phyloP scores from a whole-genome alignment of 2,329 filamentous ascomycete species.

The Diaporthe aspalathi region DNA sequence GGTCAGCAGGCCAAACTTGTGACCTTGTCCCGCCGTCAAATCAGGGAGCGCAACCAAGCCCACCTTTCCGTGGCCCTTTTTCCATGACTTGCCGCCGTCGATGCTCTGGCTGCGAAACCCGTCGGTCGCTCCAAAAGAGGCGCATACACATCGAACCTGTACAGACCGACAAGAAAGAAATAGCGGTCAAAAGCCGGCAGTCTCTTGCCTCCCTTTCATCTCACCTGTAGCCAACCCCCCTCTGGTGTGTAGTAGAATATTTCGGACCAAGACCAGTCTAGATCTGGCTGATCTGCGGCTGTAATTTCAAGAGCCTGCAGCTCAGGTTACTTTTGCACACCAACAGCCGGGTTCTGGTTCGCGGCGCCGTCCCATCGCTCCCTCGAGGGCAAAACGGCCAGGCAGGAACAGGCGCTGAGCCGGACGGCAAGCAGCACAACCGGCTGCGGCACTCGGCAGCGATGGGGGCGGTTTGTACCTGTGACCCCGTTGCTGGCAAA shows the following conservation, averaged over 20 bases:
- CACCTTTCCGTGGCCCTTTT: conserved; percentile 1
- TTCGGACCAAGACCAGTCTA: conserved; percentile 27
- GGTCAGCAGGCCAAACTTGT: conserved; percentile 33
- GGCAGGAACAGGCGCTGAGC: conserved; percentile 14
- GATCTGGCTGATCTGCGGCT: conserved; percentile 24
- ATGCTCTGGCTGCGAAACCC: conserved; percentile 14
- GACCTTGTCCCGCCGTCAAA: conserved; percentile 31
- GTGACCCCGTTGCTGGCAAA: conserved; percentile 1
- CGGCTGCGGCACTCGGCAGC: conserved; percentile 6
- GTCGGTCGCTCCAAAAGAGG: not conserved
- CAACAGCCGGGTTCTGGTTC: conserved; percentile 23
- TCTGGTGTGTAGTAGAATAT: conserved; percentile 2
- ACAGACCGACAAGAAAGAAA: conserved; percentile 1
- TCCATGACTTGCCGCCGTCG: conserved; percentile 19
- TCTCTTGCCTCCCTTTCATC: conserved; percentile 10
- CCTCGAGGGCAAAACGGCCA: conserved; percentile 23
- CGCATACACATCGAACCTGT: conserved; percentile 10
- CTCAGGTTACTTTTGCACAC: conserved; percentile 28
- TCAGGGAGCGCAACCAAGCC: conserved; percentile 17
- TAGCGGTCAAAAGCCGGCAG: conserved; percentile 19
- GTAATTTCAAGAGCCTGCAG: conserved; percentile 30
- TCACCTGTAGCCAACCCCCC: conserved; percentile 4
- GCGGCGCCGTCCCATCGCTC: conserved; percentile 18
- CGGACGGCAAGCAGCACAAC: not conserved
- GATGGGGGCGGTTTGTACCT: conserved; percentile 1